phyloP scores from a whole-genome alignment of 306 rosid species.

The Canavalia gladiata region DNA sequence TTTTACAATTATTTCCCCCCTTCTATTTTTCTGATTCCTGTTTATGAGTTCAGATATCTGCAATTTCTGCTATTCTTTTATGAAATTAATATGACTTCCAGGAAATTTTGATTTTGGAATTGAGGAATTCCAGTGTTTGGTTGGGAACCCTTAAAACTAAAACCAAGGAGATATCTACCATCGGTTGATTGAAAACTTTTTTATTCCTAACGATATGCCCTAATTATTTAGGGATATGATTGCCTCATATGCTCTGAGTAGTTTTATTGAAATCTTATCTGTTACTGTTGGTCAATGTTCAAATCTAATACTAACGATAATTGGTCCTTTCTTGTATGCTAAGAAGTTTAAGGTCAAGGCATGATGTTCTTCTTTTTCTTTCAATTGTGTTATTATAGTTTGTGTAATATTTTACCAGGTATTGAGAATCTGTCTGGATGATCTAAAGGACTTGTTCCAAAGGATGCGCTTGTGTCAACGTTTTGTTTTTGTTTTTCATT shows the following conservation, averaged over 20 bases:
- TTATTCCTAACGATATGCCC: neutral
- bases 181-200: neutral
- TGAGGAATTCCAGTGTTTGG: neutral
- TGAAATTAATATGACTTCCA: neutral
- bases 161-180: neutral
- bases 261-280: neutral
- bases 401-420: neutral
- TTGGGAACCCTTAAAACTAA: neutral
- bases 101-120: neutral
- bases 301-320: neutral
- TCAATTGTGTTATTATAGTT: slow-evolving; percentile 21
- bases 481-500: neutral
- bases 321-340: slow-evolving; percentile 13
- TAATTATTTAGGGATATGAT: neutral
- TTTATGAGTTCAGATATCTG: neutral
- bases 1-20: neutral
- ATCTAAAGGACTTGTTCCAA: neutral
- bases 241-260: neutral
- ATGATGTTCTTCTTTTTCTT: neutral
- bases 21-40: neutral
- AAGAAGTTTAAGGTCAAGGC: neutral
- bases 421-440: neutral
- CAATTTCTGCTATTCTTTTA: neutral
- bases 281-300: neutral
- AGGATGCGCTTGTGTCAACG: neutral